Evolutionary conservation across 192 early-diverging fungal genomes (phyloP), one percentile per base, ranked within the genome.

Genomic region (Kickxella alabastrina): DNA sequence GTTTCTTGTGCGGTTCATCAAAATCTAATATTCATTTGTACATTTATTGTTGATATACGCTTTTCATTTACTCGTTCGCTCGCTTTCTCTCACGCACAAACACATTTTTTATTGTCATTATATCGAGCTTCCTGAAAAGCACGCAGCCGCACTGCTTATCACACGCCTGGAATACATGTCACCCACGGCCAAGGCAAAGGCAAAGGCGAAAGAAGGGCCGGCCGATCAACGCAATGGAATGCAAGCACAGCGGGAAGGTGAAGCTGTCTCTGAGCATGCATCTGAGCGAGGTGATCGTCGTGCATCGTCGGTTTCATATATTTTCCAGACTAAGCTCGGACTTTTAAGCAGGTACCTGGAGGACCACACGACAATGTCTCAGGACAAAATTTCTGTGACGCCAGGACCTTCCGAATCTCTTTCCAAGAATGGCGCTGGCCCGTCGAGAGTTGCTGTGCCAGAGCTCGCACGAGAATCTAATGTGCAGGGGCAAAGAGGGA

Each of bases 281-380:
- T 13, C 46, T 22, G 46, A 17, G 25, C 22, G 10, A n/a, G 46
- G 17, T 15, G 31, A 48, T 35, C 35, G 15, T 29, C 46, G 29
- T 48, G 46, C 46, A 35, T 40, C 37, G 36, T 18, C 46, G 18
- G 31, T 35, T 21, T 35, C 46, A 32, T 27, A 29, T 17, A 18
- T 35, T 22, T 46, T 59, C n/a, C 35, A 58, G 10, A 40, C 35
- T 15, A 75, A 75, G 52, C 51, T 59, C 41, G 59, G 52, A 17
- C 71, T 51, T 34, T 59, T 75, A 23, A 21, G 52, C 32, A 40
- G 56, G 19, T 67, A 67, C 43, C 54, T 75, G 18, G 41, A 59
- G 29, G 51, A 62, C 52, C 64, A 63, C 31, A 44, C 43, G n/a
- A 59, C 48, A 47, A 39, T 45, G 19, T 34, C 64, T 14, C 64